phyloP scores from a whole-genome alignment of 2,329 filamentous ascomycete genomes.

The Penicillium sp. region DNA sequence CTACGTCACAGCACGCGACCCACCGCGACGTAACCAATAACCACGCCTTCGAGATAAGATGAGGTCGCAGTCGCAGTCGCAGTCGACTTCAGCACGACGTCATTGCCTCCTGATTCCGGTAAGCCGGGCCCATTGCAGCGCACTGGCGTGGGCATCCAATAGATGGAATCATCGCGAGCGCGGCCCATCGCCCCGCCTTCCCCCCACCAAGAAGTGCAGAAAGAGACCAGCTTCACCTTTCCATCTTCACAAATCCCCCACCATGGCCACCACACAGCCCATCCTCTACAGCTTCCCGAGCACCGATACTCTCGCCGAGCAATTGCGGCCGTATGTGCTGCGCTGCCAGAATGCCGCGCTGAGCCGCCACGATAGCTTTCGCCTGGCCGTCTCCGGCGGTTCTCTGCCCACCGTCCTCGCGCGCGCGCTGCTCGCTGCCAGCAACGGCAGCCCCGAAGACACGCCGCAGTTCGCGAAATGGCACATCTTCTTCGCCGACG shows the following conservation, averaged over 20 bases:
- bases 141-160: too few species aligned
- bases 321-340: conserved; percentile 78
- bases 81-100: neutral
- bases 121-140: too few species aligned
- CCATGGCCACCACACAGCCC: conserved; percentile 45
- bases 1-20: too few species aligned
- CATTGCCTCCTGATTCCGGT: neutral
- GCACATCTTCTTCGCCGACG: conserved; percentile 98
- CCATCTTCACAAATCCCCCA: conserved; percentile 10
- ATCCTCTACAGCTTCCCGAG: conserved; percentile 77
- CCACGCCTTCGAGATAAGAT: neutral
- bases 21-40: too few species aligned
- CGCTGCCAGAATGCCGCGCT: conserved; percentile 77
- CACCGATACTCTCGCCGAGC: conserved; percentile 66
- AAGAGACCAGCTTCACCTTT: neutral
- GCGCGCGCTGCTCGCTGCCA: conserved; percentile 67
- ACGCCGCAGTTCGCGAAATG: conserved; percentile 76
- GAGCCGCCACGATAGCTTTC: conserved; percentile 77
- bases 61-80: too few species aligned
- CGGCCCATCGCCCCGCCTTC: conserved; percentile 3
- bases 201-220: conserved; percentile 1
- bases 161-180: neutral
- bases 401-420: conserved; percentile 87
- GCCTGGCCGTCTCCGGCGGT: conserved; percentile 88
- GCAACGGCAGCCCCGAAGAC: conserved; percentile 55